phyloP scores from a whole-genome alignment of 768 basidiomycete genomes.

The Kwoniella dendrophila region DNA sequence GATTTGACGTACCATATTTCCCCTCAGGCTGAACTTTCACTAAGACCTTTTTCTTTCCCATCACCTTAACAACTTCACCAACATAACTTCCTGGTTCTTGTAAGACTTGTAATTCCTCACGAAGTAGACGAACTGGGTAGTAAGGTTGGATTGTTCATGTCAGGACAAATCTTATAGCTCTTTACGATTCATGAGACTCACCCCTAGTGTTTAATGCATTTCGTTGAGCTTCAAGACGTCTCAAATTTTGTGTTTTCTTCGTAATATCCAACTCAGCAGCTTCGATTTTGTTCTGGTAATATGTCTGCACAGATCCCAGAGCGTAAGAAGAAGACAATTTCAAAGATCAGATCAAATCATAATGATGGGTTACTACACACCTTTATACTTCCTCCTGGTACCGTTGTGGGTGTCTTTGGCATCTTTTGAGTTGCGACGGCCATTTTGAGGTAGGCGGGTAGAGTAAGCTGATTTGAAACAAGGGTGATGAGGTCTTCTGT shows the following conservation, averaged over 20 bases:
- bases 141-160: no score
- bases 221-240: slow-evolving; percentile 92
- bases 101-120: slow-evolving; percentile 88
- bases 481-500: no score
- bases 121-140: slow-evolving; percentile 85
- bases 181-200: slow-evolving; percentile 54
- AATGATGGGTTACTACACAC: slow-evolving; percentile 18
- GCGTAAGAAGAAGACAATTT: background rate
- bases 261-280: slow-evolving; percentile 89
- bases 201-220: slow-evolving; percentile 96
- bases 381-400: slow-evolving; percentile 43
- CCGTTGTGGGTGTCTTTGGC: slow-evolving; percentile 27
- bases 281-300: slow-evolving; percentile 96
- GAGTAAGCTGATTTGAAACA: no score
- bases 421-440: slow-evolving; percentile 41
- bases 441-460: slow-evolving; percentile 24
- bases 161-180: background rate
- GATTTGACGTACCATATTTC: slow-evolving; percentile 80
- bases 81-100: slow-evolving; percentile 97
- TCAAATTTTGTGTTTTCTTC: slow-evolving; percentile 92
- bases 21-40: slow-evolving; percentile 99
- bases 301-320: slow-evolving; percentile 62
- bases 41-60: slow-evolving; percentile 98
- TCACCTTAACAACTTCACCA: slow-evolving; percentile 95
- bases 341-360: background rate